These are phyloP conservation scores for Psilocybe subaeruginosa DNA, from an alignment of 768 basidiomycete genomes.

Conservation along the genomic window DNA sequence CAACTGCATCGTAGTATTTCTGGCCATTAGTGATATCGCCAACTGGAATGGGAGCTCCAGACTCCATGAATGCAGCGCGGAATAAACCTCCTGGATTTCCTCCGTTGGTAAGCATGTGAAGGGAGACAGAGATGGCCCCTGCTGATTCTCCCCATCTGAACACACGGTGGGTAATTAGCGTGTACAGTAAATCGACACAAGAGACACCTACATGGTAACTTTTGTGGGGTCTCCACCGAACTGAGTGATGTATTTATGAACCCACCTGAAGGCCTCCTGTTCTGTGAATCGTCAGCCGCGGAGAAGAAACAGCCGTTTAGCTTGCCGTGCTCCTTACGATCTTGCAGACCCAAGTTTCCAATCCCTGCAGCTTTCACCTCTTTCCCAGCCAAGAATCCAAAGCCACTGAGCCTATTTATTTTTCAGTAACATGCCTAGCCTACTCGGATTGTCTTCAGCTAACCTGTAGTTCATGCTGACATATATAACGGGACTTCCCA, in stretches of 20 bases:
- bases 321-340: slow-evolving; percentile 44
- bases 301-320: background rate
- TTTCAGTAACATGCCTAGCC: background rate
- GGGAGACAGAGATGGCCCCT: slow-evolving; percentile 55
- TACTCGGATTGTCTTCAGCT: background rate
- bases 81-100: slow-evolving; percentile 50
- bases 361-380: slow-evolving; percentile 55
- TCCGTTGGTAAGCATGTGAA: slow-evolving; percentile 52
- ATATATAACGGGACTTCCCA: slow-evolving; percentile 49
- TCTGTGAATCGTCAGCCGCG: slow-evolving; percentile 19
- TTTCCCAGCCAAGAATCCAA: slow-evolving; percentile 54
- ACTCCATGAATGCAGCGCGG: slow-evolving; percentile 54
- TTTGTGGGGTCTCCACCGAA: slow-evolving; percentile 70
- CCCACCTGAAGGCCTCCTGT: slow-evolving; percentile 58
- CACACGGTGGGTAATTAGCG: background rate
- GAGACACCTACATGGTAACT: slow-evolving; percentile 52
- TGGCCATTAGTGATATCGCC: slow-evolving; percentile 47
- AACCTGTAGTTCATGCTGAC: slow-evolving; percentile 59
- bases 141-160: slow-evolving; percentile 43
- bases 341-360: slow-evolving; percentile 69
- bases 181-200: background rate
- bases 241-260: slow-evolving; percentile 62
- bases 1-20: slow-evolving; percentile 45
- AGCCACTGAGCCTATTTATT: slow-evolving; percentile 25
- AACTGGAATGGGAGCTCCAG: slow-evolving; percentile 47